phyloP scores from a whole-genome alignment of 2,329 filamentous ascomycete species.

The Phialophora expanda region DNA sequence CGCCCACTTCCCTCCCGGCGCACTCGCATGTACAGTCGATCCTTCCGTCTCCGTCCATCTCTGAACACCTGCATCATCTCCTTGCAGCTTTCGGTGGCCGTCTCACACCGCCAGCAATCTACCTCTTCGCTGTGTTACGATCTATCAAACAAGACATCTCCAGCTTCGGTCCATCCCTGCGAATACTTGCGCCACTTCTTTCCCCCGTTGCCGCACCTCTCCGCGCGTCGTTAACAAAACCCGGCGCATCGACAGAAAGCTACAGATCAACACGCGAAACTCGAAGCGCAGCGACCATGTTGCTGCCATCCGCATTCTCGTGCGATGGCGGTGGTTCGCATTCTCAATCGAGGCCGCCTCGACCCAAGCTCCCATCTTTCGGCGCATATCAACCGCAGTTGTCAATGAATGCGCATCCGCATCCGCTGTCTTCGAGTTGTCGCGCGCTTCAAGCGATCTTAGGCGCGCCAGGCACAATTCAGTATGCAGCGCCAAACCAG shows the following conservation, averaged over 20 bases:
- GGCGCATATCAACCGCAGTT: constrained; percentile 47
- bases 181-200: constrained; percentile 10
- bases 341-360: constrained; percentile 25
- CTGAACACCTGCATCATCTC: neutral
- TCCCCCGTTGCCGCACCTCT: neutral
- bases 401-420: constrained; percentile 47
- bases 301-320: constrained; percentile 54
- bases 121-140: constrained; percentile 10
- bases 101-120: constrained; percentile 20
- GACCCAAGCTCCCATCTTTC: constrained; percentile 42
- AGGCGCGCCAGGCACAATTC: constrained; percentile 40
- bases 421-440: constrained; percentile 44
- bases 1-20: constrained; percentile 17
- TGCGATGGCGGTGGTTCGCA: constrained; percentile 47
- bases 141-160: constrained; percentile 1
- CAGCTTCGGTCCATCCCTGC: constrained; percentile 22
- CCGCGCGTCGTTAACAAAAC: constrained; percentile 14
- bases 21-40: constrained; percentile 13
- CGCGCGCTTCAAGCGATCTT: constrained; percentile 40
- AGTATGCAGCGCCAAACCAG: constrained; percentile 42
- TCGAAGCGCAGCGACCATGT: constrained; percentile 41
- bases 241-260: constrained; percentile 26
- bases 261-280: constrained; percentile 14
- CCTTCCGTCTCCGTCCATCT: constrained; percentile 9
- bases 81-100: constrained; percentile 16